Evolutionary conservation across 2,329 filamentous ascomycete genomes (phyloP), one percentile per base, ranked within the genome.

Genomic region (Sclerotiophoma versabilis): DNA sequence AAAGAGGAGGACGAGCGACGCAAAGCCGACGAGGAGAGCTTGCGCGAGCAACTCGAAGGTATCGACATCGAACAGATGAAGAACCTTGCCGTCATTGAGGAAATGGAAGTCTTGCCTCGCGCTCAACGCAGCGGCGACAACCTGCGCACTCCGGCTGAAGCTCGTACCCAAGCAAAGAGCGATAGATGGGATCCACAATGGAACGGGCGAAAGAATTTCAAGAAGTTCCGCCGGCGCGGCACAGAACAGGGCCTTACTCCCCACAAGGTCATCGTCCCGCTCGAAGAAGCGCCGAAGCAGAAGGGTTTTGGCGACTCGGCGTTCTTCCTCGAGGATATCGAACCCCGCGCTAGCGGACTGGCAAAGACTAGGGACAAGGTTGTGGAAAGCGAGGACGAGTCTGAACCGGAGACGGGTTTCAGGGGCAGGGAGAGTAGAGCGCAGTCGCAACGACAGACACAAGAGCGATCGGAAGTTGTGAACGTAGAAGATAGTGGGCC

Each of bases 151-250:
- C 46, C 51, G 0, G 45, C 45, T 5, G 58, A 63, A 61, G 65
- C 65, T 45, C 57, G 66, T 49, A 51, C 62, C 19, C 61, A 76
- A 46, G 73, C 68, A 15, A 70, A 77, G n/a, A 76, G 81, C 15
- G 84, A 87, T 5, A 83, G 91, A 33, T 97, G 93, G 93, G 85
- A 97, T 62, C 87, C 91, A 0, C 83, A 82, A 32, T 99, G 95
- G 95, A 96, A 97, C 70, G 95, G 93, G 0, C 84, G 93, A 36
- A 93, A 92, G 75, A 98, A 99, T 70, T 99, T 96, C 79, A 99
- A 99, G 74, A 90, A 86, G 65, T 99, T 99, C 69, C 81, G 84
- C 47, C 87, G 75, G 5, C 68, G 74, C 33, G 72, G 65, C 19
- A 62, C 53, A 57, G 75, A 62, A 68, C 72, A 58, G 46, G 74